Percentiles rank a stretch among this genome's conserved stretches.
phyloP scores from a whole-genome alignment of 208 protist genomes.

The Trypanosoma avium region DNA sequence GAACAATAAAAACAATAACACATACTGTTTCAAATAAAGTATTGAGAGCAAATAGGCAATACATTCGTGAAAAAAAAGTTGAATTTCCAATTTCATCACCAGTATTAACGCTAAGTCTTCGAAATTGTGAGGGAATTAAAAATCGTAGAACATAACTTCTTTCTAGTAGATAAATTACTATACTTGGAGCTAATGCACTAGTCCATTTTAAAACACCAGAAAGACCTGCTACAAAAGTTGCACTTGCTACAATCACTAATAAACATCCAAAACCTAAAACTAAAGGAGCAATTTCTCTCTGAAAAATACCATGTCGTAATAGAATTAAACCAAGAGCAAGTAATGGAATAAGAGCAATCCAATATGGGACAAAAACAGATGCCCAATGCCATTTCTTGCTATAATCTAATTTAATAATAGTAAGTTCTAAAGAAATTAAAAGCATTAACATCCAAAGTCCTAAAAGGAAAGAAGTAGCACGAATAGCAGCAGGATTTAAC shows the following conservation, averaged over 20 bases:
- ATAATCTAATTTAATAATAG: slow-evolving; percentile 22
- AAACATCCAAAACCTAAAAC: slow-evolving; percentile 26
- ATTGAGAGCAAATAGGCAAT: slow-evolving; percentile 17
- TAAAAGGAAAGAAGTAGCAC: neutral
- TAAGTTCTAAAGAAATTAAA: slow-evolving; percentile 17
- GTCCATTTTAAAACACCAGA: slow-evolving; percentile 17
- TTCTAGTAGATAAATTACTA: slow-evolving; percentile 35
- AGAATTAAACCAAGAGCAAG: slow-evolving; percentile 26
- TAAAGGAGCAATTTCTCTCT: slow-evolving; percentile 18
- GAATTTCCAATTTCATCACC: neutral
- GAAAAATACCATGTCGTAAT: slow-evolving; percentile 20
- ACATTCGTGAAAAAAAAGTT: slow-evolving; percentile 1
- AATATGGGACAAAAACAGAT: slow-evolving; percentile 34
- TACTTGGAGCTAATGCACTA: slow-evolving; percentile 36
- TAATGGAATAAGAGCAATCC: slow-evolving; percentile 31
- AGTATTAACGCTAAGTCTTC: neutral
- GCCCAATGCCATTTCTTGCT: slow-evolving; percentile 22
- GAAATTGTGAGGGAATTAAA: slow-evolving; percentile 32
- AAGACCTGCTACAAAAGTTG: slow-evolving; percentile 40
- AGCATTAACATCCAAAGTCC: slow-evolving; percentile 8
- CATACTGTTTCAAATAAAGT: slow-evolving; percentile 41
- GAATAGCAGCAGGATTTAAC: neutral
- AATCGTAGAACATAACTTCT: slow-evolving; percentile 26
- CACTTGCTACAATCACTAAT: slow-evolving; percentile 19
- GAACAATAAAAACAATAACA: slow-evolving; percentile 33